Evolutionary conservation across 768 basidiomycete genomes (phyloP), one percentile per base, ranked within the genome.

Genomic region (Pseudohyphozyma bogoriensis): DNA sequence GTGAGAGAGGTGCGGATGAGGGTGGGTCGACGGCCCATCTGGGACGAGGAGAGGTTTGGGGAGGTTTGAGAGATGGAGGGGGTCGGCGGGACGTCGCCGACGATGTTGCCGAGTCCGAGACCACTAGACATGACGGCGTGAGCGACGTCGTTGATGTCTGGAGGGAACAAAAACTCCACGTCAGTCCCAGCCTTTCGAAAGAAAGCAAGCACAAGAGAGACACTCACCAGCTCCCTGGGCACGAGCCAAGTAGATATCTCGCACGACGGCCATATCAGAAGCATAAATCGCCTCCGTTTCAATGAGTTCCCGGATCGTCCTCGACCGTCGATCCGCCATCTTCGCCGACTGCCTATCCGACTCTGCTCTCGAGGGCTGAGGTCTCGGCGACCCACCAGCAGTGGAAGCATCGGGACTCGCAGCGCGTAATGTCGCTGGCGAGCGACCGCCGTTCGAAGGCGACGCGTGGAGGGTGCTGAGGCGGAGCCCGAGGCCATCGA

Each of bases 201-300:
- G n/a, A n/a, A n/a, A n/a, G n/a, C n/a, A n/a, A n/a, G n/a, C n/a
- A 32, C 18, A n/a, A 45, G 36, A 33, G n/a, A 40, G 26, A 13
- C 24, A 51, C 60, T 16, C 29, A 66, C 65, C 60, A 24, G 58
- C 60, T 51, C 57, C 58, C 26, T 47, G 62, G 20, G 53, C 62
- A 31, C 55, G 22, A 10, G 62, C 55, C 51, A 69, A 40, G 56
- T 60, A 33, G 72, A 84, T 70, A 67, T 89, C 91, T 82, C 93
- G 91, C 80, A 97, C 87, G 70, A 90, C 84, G 73, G 95, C 91
- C 65, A 99, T 78, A 76, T 97, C 95, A 74, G 89, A 86, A 8
- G 97, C 93, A 73, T 89, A 97, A 76, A 90, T 90, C 68, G 89
- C 84, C 74, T 99, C 95, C 0, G 90, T 96, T 74, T 89, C 87